Conservation (phyloP, 1,284 basidiomycete species). For the Cutaneotrichosporon cutaneum region DNA sequence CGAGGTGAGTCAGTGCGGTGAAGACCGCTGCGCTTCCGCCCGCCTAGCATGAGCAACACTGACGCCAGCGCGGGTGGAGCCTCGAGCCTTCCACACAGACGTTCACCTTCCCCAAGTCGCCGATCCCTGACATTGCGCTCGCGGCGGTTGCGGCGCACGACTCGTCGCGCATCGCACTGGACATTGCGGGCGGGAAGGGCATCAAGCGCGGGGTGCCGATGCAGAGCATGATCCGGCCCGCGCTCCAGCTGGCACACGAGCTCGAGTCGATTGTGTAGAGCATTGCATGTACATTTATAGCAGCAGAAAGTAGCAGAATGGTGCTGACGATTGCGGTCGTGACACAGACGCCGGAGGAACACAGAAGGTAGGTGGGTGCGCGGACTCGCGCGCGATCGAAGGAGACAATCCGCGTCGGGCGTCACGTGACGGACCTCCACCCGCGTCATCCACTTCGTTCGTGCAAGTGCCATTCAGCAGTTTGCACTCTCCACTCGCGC, state of each 20-base stretch:
- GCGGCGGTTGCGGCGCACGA: slow-evolving; percentile 26
- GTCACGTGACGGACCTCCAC: slow-evolving; percentile 5
- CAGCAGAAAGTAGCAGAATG: too few relatives aligned
- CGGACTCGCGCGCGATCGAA: too few relatives aligned
- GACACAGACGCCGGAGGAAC: too few relatives aligned
- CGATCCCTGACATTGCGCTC: slow-evolving; percentile 31
- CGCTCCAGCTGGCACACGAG: slow-evolving; percentile 49
- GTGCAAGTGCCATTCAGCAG: background rate
- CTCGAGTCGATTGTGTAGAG: slow-evolving; percentile 52
- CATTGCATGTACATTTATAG: slow-evolving; percentile 28
- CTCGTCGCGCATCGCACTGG: slow-evolving; percentile 26
- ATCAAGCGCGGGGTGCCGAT: slow-evolving; percentile 43
- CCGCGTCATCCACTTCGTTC: background rate
- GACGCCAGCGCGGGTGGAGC: slow-evolving; percentile 45
- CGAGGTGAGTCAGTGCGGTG: slow-evolving; percentile 27
- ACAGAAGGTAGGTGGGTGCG: too few relatives aligned
- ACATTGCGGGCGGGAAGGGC: slow-evolving; percentile 33
- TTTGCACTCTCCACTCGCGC: background rate
- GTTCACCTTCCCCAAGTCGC: slow-evolving; percentile 35
- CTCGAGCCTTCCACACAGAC: slow-evolving; percentile 46
- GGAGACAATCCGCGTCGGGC: background rate
- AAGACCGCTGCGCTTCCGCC: background rate
- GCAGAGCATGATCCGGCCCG: slow-evolving; percentile 49
- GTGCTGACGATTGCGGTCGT: too few relatives aligned
- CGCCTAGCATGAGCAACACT: slow-evolving; percentile 9